Evolutionary conservation across 2,329 filamentous ascomycete species (phyloP).

Genomic region (Trichoderma breve): DNA sequence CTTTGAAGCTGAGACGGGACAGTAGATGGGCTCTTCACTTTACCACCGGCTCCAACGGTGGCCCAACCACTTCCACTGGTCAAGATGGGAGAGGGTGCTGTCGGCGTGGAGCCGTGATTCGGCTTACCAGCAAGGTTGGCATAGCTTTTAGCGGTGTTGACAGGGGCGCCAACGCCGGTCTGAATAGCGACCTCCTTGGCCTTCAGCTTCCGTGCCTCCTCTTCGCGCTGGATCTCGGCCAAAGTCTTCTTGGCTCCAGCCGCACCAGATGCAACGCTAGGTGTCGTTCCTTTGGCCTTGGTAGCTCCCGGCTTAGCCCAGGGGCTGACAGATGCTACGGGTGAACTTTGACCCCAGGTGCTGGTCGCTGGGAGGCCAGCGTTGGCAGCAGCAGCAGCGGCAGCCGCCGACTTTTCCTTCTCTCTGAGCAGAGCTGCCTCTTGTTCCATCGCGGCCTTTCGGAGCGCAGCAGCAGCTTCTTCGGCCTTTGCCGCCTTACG

Average conservation of each 20-base stretch:
- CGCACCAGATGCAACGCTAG: slow-evolving; percentile 27
- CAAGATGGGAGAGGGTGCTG: slow-evolving; percentile 34
- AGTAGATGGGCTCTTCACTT: slow-evolving; percentile 72
- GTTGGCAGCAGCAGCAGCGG: slow-evolving; percentile 54
- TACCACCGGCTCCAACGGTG: slow-evolving; percentile 90
- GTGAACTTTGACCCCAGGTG: slow-evolving; percentile 83
- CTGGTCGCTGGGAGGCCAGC: slow-evolving; percentile 83
- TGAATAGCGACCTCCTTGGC: slow-evolving; percentile 53
- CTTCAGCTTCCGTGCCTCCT: slow-evolving; percentile 77
- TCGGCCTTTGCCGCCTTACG: slow-evolving; percentile 89
- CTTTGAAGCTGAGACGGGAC: slow-evolving; percentile 50
- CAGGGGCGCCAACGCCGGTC: slow-evolving; percentile 40
- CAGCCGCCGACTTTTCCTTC: slow-evolving; percentile 53
- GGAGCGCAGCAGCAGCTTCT: slow-evolving; percentile 72
- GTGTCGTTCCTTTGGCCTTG: slow-evolving; percentile 45
- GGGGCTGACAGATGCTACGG: slow-evolving; percentile 61
- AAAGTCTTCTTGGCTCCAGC: slow-evolving; percentile 75
- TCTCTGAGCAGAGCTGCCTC: slow-evolving; percentile 62
- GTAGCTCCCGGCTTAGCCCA: slow-evolving; percentile 63
- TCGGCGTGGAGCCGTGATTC: slow-evolving; percentile 37
- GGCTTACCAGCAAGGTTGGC: slow-evolving; percentile 88
- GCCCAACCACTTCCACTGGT: slow-evolving; percentile 70
- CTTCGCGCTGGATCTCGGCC: slow-evolving; percentile 94
- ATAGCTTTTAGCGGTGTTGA: slow-evolving; percentile 72
- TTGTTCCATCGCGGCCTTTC: slow-evolving; percentile 76